Evolutionary conservation across 169 alveolate species (phyloP).

Genomic region (Eimeria acervulina): DNA sequence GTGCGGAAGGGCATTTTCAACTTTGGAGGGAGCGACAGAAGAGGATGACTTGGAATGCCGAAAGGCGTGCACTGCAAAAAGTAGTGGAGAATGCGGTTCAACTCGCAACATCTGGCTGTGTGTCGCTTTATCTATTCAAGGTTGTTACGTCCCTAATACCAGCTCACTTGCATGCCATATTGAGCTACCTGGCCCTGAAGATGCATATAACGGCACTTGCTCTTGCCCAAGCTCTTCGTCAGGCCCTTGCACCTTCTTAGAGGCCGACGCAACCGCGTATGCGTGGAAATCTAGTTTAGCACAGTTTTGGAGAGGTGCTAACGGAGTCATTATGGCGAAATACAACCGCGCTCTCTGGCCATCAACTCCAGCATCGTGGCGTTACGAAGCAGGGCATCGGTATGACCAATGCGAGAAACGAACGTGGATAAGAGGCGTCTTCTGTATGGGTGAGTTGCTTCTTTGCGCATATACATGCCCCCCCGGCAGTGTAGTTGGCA

Average conservation of each 20-base stretch:
- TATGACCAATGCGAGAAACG: conserved; percentile 13
- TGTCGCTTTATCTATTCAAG: background rate
- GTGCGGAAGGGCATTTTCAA: conserved; percentile 43
- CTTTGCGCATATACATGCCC: background rate
- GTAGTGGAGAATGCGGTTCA: background rate
- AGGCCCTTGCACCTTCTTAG: conserved; percentile 53
- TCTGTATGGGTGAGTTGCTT: conserved; percentile 35
- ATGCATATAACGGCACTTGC: conserved; percentile 23
- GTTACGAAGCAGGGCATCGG: conserved; percentile 46
- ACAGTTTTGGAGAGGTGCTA: conserved; percentile 1
- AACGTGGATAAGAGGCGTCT: conserved; percentile 54
- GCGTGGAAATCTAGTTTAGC: conserved; percentile 15
- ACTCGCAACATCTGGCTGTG: conserved; percentile 45
- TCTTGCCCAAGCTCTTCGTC: background rate
- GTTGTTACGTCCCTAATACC: conserved; percentile 46
- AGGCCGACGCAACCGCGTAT: conserved; percentile 33
- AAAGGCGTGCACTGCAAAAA: background rate
- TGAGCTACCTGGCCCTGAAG: conserved; percentile 60
- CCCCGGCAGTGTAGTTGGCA: background rate
- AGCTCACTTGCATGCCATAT: conserved; percentile 31
- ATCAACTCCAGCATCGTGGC: conserved; percentile 23
- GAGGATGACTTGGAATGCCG: conserved; percentile 5
- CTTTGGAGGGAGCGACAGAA: conserved; percentile 49
- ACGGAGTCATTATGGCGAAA: conserved; percentile 64
- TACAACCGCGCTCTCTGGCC: conserved; percentile 67